Percentiles rank a stretch among this genome's conserved stretches.
These are phyloP conservation scores for Ustilago crameri DNA, from an alignment of 1,284 basidiomycete species.

Conservation along the genomic window DNA sequence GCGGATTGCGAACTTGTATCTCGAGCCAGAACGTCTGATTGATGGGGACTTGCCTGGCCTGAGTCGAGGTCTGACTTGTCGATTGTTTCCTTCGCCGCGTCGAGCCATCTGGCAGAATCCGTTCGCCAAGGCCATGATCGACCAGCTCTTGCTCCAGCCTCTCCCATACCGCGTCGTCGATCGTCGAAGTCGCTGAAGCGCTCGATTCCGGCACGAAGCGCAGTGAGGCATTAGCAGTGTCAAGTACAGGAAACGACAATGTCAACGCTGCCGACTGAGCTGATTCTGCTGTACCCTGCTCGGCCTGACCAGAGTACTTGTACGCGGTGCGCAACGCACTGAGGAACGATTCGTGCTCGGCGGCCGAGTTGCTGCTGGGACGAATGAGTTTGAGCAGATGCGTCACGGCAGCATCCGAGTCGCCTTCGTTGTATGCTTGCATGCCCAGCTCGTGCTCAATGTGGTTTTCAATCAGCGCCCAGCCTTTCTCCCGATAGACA, in stretches of 20 bases:
- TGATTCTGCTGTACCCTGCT: background rate
- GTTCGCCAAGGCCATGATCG: conserved; percentile 16
- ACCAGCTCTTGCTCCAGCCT: conserved; percentile 31
- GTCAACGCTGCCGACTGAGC: background rate
- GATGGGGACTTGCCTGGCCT: conserved; percentile 41
- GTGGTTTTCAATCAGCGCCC: conserved; percentile 70
- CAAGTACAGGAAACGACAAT: conserved; percentile 19
- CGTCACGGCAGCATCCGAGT: conserved; percentile 70
- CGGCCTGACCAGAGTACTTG: conserved; percentile 56
- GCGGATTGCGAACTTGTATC: conserved; percentile 69
- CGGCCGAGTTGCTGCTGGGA: conserved; percentile 27
- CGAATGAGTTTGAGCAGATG: conserved; percentile 69
- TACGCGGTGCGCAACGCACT: conserved; percentile 71
- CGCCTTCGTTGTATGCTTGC: conserved; percentile 72
- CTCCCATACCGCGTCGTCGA: conserved; percentile 30
- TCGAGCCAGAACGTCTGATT: conserved; percentile 68
- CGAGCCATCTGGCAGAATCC: conserved; percentile 13
- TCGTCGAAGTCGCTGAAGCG: conserved; percentile 10
- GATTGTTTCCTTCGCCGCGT: conserved; percentile 19
- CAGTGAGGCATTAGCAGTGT: conserved; percentile 15
- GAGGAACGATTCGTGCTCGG: conserved; percentile 69
- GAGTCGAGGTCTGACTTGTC: conserved; percentile 18
- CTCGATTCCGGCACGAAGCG: conserved; percentile 24
- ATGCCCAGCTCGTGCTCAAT: conserved; percentile 71
- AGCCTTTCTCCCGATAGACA: conserved; percentile 60